These are phyloP conservation scores for Basipetospora sp. DNA, from an alignment of 2,329 filamentous ascomycete genomes.

Conservation along the genomic window DNA sequence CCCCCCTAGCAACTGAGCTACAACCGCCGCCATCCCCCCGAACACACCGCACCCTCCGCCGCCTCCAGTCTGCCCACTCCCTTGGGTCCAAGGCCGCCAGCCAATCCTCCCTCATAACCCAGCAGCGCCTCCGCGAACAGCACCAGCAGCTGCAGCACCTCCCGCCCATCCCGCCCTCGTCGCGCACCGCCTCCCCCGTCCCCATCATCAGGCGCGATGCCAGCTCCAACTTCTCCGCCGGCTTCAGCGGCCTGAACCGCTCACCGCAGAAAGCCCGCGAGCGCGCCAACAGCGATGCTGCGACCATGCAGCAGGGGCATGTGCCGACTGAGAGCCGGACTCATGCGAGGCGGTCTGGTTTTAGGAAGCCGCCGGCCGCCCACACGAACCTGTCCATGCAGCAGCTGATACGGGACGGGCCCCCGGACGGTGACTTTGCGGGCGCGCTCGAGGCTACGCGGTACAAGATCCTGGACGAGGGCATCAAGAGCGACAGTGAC, in stretches of 20 bases:
- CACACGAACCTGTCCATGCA: conserved; percentile 53
- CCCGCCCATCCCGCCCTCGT: conserved; percentile 6
- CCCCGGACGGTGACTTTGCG: conserved; percentile 52
- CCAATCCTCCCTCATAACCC: conserved; percentile 45
- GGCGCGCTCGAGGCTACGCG: conserved; percentile 56
- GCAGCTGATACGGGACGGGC: conserved; percentile 64
- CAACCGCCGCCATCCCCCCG: conserved; percentile 46
- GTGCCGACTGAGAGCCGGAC: not conserved
- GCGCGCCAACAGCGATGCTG: conserved; percentile 61
- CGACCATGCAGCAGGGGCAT: conserved; percentile 15
- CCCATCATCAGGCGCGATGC: conserved; percentile 20
- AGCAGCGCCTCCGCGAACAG: conserved; percentile 40
- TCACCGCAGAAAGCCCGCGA: conserved; percentile 35
- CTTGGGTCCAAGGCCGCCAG: conserved; percentile 40
- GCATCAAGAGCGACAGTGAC: conserved; percentile 62
- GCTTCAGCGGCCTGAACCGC: conserved; percentile 17
- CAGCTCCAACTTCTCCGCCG: conserved; percentile 9
- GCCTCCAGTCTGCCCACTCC: conserved; percentile 62
- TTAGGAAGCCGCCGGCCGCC: conserved; percentile 26
- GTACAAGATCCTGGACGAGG: conserved; percentile 59
- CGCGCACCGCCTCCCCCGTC: conserved; percentile 12
- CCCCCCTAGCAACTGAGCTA: conserved; percentile 23
- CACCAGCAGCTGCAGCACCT: conserved; percentile 22
- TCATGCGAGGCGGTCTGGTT: not conserved
- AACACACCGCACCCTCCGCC: conserved; percentile 52